A percentile compares a stretch with the other conserved stretches of the same genome.
These are phyloP conservation scores for Botrytis paeoniae DNA, from an alignment of 2,329 filamentous ascomycete species.

Conservation along the genomic window DNA sequence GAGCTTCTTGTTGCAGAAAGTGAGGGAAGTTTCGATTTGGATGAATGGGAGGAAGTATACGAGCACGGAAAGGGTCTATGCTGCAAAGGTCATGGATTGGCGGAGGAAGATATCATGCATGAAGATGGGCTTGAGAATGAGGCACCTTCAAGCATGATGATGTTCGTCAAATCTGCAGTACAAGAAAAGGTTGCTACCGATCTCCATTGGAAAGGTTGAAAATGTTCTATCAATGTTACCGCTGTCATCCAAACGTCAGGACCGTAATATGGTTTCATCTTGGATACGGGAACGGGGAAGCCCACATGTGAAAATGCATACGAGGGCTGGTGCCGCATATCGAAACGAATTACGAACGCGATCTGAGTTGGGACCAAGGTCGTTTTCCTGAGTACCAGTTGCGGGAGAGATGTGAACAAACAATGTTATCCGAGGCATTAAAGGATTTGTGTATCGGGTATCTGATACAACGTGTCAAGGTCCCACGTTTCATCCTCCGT, in stretches of 20 bases:
- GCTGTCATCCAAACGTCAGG: slow-evolving; percentile 3
- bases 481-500: slow-evolving; percentile 11
- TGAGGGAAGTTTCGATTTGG: slow-evolving; percentile 71
- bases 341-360: neutral
- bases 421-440: slow-evolving; percentile 8
- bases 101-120: slow-evolving; percentile 31
- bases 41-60: slow-evolving; percentile 71
- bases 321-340: slow-evolving; percentile 1
- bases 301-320: slow-evolving; percentile 1
- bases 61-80: slow-evolving; percentile 65
- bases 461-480: slow-evolving; percentile 7
- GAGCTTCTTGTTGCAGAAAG: slow-evolving; percentile 78
- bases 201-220: slow-evolving; percentile 53
- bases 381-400: neutral
- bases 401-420: slow-evolving; percentile 3
- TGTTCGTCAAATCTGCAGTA: slow-evolving; percentile 60
- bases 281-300: slow-evolving; percentile 4
- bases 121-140: slow-evolving; percentile 41
- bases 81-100: slow-evolving; percentile 43
- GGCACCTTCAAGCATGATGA: slow-evolving; percentile 48
- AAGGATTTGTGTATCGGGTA: slow-evolving; percentile 9
- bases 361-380: neutral
- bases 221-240: slow-evolving; percentile 14
- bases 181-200: slow-evolving; percentile 53
- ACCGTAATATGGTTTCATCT: slow-evolving; percentile 4